phyloP scores from a whole-genome alignment of 2,329 filamentous ascomycete species.

The Sclerotinia nivalis region DNA sequence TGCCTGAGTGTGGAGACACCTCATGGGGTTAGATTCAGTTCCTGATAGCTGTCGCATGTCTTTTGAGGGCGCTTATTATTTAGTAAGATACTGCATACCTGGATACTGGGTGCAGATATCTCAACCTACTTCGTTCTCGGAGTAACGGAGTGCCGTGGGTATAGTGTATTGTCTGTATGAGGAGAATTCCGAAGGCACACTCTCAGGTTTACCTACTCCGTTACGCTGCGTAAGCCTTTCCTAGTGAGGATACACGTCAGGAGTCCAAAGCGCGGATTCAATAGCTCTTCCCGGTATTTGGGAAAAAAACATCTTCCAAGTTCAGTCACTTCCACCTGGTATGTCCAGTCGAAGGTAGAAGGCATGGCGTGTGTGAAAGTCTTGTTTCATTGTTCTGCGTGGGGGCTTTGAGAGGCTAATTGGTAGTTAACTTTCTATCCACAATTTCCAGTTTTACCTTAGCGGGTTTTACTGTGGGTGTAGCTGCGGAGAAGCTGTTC shows the following conservation, averaged over 20 bases:
- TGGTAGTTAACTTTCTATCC: conserved; percentile 18
- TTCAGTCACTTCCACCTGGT: conserved; percentile 15
- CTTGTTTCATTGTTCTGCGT: conserved; percentile 18
- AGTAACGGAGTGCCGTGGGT: conserved; percentile 13
- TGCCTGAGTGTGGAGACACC: conserved; percentile 8
- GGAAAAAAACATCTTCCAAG: conserved; percentile 6
- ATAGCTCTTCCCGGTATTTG: conserved; percentile 11
- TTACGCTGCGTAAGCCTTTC: conserved; percentile 20
- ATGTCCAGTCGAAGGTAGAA: conserved; percentile 5
- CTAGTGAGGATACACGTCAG: conserved; percentile 8
- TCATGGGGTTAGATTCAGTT: conserved; percentile 12
- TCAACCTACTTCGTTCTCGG: conserved; percentile 13
- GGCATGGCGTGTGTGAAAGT: conserved; percentile 6
- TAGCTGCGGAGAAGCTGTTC: conserved; percentile 9
- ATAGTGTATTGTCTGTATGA: conserved; percentile 21
- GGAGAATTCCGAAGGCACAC: conserved; percentile 19
- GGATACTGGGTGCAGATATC: conserved; percentile 9
- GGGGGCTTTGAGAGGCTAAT: conserved; percentile 16
- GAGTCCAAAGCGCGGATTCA: conserved; percentile 10
- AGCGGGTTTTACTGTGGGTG: background rate
- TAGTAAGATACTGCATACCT: background rate
- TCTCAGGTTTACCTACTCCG: conserved; percentile 14
- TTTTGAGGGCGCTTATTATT: conserved; percentile 4
- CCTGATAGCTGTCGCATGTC: background rate
- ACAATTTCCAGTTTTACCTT: conserved; percentile 5